Percentiles rank a stretch among this genome's conserved stretches.
These are phyloP conservation scores for Rauvolfia tetraphylla DNA, from an alignment of 257 asterid species.

Conservation along the genomic window DNA sequence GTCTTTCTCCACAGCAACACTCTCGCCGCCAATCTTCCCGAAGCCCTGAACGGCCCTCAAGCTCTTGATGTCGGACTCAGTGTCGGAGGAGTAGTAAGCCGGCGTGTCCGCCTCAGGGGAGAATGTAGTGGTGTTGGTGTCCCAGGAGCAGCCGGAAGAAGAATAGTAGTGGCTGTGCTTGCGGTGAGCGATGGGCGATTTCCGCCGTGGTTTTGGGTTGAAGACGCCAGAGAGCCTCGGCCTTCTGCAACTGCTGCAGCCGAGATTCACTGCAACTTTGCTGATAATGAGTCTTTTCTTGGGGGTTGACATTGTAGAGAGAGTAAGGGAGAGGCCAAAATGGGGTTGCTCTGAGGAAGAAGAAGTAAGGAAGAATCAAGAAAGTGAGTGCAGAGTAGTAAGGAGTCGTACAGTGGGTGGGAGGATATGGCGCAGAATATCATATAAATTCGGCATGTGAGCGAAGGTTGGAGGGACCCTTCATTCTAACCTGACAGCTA, in stretches of 20 bases:
- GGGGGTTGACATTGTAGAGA: constrained; percentile 37
- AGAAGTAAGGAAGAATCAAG: background rate
- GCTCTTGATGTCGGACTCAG: constrained; percentile 44
- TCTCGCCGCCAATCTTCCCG: constrained; percentile 58
- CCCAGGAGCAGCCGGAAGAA: constrained; percentile 54
- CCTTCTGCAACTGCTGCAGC: constrained; percentile 63
- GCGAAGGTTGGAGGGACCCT: constrained; percentile 18
- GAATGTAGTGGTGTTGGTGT: constrained; percentile 48
- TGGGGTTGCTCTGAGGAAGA: background rate
- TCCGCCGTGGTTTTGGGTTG: constrained; percentile 45
- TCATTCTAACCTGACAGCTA: constrained; percentile 10
- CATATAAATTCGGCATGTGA: constrained; percentile 40
- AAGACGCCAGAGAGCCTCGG: constrained; percentile 54
- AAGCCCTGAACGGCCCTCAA: constrained; percentile 60
- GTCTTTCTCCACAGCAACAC: constrained; percentile 84
- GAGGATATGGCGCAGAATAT: constrained; percentile 19
- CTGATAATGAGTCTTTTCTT: constrained; percentile 42
- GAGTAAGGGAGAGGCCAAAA: background rate
- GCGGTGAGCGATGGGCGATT: constrained; percentile 6
- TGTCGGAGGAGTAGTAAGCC: constrained; percentile 31
- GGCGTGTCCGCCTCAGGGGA: constrained; percentile 28
- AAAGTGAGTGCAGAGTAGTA: constrained; percentile 2
- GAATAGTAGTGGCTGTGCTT: constrained; percentile 25
- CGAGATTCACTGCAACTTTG: constrained; percentile 44
- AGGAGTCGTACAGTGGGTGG: background rate